phyloP scores from a whole-genome alignment of 192 early-diverging fungal genomes.

The Coemansia aciculifera region DNA sequence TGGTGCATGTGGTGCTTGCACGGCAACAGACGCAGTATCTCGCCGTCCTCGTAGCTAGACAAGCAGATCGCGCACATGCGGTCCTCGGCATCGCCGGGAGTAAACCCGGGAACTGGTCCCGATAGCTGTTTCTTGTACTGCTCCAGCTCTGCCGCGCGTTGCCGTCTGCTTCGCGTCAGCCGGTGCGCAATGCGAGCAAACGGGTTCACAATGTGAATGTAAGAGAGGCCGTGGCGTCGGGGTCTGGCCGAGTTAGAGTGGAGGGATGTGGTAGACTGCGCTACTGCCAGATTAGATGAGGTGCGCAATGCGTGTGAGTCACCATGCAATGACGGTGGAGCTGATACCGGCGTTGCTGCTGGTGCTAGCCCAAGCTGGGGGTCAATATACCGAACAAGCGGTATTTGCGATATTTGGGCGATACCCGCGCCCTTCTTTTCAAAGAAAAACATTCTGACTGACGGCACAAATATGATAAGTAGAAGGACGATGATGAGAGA shows the following conservation, averaged over 20 bases:
- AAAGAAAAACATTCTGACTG: slow-evolving; percentile 63
- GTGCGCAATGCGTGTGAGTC: background rate
- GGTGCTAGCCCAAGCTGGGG: slow-evolving; percentile 8
- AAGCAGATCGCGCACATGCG: slow-evolving; percentile 79
- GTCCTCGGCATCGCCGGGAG: slow-evolving; percentile 62
- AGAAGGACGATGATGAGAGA: slow-evolving; percentile 58
- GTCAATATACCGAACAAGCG: slow-evolving; percentile 62
- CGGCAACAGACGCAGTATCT: slow-evolving; percentile 69
- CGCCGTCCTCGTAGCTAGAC: slow-evolving; percentile 72
- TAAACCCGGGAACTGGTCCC: slow-evolving; percentile 49
- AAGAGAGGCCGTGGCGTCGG: slow-evolving; percentile 30
- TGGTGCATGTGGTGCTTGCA: slow-evolving; percentile 84
- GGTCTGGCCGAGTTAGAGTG: slow-evolving; percentile 13
- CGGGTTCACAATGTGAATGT: slow-evolving; percentile 36
- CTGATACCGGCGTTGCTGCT: slow-evolving; percentile 10
- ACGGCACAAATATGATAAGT: slow-evolving; percentile 61
- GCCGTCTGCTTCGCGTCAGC: slow-evolving; percentile 41
- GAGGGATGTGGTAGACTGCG: slow-evolving; percentile 39
- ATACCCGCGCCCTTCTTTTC: slow-evolving; percentile 65
- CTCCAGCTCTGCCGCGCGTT: slow-evolving; percentile 42
- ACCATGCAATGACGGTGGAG: slow-evolving; percentile 41
- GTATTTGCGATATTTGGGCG: slow-evolving; percentile 68
- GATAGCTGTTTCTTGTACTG: slow-evolving; percentile 48
- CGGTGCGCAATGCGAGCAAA: slow-evolving; percentile 50
- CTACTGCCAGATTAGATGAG: slow-evolving; percentile 9